A percentile compares a stretch with the other conserved stretches of the same genome.
phyloP scores from a whole-genome alignment of 2,329 filamentous ascomycete genomes.

The Peltaster fructicola region DNA sequence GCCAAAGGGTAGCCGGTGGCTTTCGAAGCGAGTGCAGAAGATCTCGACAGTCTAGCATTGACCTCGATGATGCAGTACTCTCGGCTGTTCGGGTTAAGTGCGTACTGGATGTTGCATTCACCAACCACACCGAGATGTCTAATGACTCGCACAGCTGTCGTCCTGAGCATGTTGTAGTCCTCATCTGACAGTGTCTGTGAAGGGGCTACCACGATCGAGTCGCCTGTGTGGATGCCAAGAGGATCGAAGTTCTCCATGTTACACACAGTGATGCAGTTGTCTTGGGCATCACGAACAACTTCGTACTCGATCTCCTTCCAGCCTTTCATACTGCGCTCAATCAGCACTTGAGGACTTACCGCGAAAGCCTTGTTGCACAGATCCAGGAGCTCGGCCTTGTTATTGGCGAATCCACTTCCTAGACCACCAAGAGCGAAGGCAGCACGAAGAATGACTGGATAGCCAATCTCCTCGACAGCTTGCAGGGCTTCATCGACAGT shows the following conservation, averaged over 20 bases:
- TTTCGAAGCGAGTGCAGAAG: constrained; percentile 89
- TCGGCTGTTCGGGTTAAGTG: constrained; percentile 80
- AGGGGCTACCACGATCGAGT: constrained; percentile 93
- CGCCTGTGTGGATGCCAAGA: constrained; percentile 91
- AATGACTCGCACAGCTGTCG: constrained; percentile 92
- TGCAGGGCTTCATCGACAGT: constrained; percentile 72
- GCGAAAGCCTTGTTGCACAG: constrained; percentile 92
- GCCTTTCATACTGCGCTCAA: constrained; percentile 97
- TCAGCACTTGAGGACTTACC: constrained; percentile 84
- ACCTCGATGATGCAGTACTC: constrained; percentile 99
- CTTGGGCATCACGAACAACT: constrained; percentile 82
- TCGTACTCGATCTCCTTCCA: constrained; percentile 99
- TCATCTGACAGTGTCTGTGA: constrained; percentile 94
- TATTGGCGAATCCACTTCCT: constrained; percentile 86
- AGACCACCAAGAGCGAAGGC: constrained; percentile 91
- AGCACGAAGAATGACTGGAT: constrained; percentile 90
- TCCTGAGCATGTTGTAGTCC: constrained; percentile 98
- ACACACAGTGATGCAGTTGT: constrained; percentile 98
- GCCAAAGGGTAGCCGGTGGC: constrained; percentile 91
- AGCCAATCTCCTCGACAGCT: constrained; percentile 83
- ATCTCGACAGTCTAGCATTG: constrained; percentile 88
- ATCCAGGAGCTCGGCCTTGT: constrained; percentile 64
- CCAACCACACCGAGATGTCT: constrained; percentile 92
- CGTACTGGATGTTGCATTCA: constrained; percentile 98
- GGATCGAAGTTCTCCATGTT: constrained; percentile 99